Evolutionary conservation across 2,329 filamentous ascomycete species (phyloP), one percentile per base, ranked within the genome.

Genomic region (Kalmusia sp.): DNA sequence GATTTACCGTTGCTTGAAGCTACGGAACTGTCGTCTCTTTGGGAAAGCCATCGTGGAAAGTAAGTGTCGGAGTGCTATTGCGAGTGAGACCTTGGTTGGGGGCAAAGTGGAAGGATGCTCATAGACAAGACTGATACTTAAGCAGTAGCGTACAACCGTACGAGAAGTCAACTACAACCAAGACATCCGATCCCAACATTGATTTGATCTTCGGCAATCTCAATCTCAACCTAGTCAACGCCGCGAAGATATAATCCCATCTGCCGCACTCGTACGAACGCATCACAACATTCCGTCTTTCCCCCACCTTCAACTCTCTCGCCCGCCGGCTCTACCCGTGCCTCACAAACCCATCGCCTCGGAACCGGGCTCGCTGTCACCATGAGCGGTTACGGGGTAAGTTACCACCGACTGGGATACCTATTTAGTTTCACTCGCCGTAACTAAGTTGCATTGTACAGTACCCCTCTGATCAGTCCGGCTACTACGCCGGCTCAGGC

Each of bases 321-420:
- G 48, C 51, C 58, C 47, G 49, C 47, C 44, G 53, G 53, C 53
- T 49, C 54, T 49, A 49, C 30, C 43, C 52, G 19, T 55, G 28
- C 35, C 15, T 37, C 34, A 24, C 31, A 35, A 57, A 57, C 40
- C 21, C 41, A 21, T 52, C 58, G 50, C 50, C 55, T 54, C 60
- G 33, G 31, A 24, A 14, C 25, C 22, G 41, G 25, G 34, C 41
- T 41, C 15, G 27, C 21, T 49, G 62, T 55, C 48, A 58, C 51
- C 37, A 68, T 68, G 65, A 65, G 61, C 35, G 65, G 65, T 21
- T 65, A 67, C 47, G 52, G 54, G 34, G 65, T 68, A 62, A 35
- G 50, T 44, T n/a, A 31, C 40, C 34, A 19, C 34, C 33, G 28
- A 15, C 37, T 17, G 12, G 28, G 22, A 33, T 25, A 24, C 30